Evolutionary conservation across 495 filamentous ascomycete genomes (phyloP), one percentile per base, ranked within the genome.

Genomic region (Xylaria venustula): DNA sequence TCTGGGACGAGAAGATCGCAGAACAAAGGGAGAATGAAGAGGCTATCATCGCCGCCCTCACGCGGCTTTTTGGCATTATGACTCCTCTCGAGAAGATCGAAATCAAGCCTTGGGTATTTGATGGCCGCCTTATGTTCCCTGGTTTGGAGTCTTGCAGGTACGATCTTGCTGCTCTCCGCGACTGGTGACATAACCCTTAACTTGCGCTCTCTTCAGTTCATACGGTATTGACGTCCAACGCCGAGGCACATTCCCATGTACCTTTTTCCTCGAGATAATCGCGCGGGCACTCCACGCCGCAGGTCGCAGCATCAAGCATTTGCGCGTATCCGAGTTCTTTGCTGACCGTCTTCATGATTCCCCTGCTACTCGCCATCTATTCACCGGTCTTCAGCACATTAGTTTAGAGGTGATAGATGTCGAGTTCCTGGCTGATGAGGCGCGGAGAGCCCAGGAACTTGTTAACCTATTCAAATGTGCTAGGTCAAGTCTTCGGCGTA

Each of bases 351-450:
- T 57, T 22, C 54, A 57, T 47, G 54, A 57, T 37, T 45, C 25
- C 7, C 19, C 25, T 9, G 54, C 54, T n/a, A 57, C 20, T 46
- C 54, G 41, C 19, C 54, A 57, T 12, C 0, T 57, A 3, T 57
- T 57, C 41, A 57, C 54, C 2, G 54, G 54, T 23, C 54, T 57
- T 22, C 41, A 47, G 12, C 40, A 57, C 17, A 34, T 57, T 8
- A 47, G 54, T 6, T 15, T 57, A 12, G 41, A 47, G 5, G n/a
- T 46, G 26, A 32, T 36, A 36, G 25, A 46, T 23, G 41, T 47
- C 26, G 25, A 45, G 20, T 34, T 36, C 20, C 26, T 57, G 25
- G n/a, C 14, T 45, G 54, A 46, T 11, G 54, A 26, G 22, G 41
- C 41, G 9, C 8, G 14, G 25, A 47, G 12, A 9, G 12, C 26